Evolutionary conservation across 2,329 filamentous ascomycete species (phyloP).

Genomic region (Diaporthe vexans): DNA sequence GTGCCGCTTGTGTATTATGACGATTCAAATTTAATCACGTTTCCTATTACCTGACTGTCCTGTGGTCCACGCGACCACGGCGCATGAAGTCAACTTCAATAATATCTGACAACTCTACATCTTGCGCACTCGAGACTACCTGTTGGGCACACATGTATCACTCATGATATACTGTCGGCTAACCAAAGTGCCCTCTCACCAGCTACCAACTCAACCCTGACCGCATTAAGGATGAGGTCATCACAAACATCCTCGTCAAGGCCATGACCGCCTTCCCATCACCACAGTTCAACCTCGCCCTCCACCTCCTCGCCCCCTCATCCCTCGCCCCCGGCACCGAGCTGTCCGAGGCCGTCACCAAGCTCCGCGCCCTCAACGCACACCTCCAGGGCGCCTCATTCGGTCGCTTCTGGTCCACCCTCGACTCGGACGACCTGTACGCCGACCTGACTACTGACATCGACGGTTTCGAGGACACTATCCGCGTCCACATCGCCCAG

Average conservation of each 20-base stretch:
- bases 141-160: not conserved
- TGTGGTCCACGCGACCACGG: constrained; percentile 68
- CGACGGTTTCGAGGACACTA: constrained; percentile 92
- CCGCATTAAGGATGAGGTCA: constrained; percentile 95
- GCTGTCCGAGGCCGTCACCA: constrained; percentile 90
- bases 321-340: constrained; percentile 77
- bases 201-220: constrained; percentile 99
- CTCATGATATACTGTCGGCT: constrained; percentile 40
- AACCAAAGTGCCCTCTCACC: constrained; percentile 23
- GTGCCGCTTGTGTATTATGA: constrained; percentile 64
- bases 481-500: constrained; percentile 89
- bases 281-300: constrained; percentile 92
- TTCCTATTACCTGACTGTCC: constrained; percentile 96
- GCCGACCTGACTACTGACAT: constrained; percentile 96
- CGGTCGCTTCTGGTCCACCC: constrained; percentile 89
- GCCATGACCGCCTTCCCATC: constrained; percentile 97
- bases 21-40: constrained; percentile 83
- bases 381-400: constrained; percentile 94
- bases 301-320: constrained; percentile 92
- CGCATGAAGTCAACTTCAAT: constrained; percentile 81
- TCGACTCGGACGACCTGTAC: constrained; percentile 95
- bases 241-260: constrained; percentile 99
- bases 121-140: not conserved
- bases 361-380: constrained; percentile 86
- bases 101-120: constrained; percentile 73